Conservation (phyloP, 2,329 filamentous ascomycete genomes). For the Albophoma yamanashiensis region DNA sequence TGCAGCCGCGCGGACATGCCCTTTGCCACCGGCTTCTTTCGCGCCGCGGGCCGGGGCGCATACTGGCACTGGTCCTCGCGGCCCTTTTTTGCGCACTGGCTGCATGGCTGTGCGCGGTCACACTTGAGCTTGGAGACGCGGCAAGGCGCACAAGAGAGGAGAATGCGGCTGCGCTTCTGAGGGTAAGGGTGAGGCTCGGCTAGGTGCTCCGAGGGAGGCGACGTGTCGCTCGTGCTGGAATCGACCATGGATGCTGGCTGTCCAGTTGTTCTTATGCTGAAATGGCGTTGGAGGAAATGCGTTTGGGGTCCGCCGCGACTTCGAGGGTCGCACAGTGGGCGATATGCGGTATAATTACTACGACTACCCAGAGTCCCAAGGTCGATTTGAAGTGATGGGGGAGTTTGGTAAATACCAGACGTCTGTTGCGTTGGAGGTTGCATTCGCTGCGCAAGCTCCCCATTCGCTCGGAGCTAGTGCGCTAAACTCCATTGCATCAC, state of each 20-base stretch:
- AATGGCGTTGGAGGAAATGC: not conserved
- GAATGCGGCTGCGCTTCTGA: slow-evolving; percentile 35
- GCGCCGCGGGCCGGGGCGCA: slow-evolving; percentile 32
- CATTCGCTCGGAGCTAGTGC: not conserved
- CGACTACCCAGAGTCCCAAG: not conserved
- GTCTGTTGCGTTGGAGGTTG: not conserved
- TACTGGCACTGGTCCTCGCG: slow-evolving; percentile 35
- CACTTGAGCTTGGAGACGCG: slow-evolving; percentile 46
- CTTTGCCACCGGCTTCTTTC: slow-evolving; percentile 27
- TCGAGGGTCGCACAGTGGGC: not conserved
- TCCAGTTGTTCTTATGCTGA: not conserved
- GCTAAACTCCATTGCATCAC: not conserved
- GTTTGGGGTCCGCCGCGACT: not conserved
- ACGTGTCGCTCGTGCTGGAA: slow-evolving; percentile 11
- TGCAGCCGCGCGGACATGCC: slow-evolving; percentile 44
- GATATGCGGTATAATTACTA: not conserved
- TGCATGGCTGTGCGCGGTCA: slow-evolving; percentile 40
- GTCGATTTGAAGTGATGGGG: not conserved
- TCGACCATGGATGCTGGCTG: slow-evolving; percentile 2
- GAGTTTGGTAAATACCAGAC: not conserved
- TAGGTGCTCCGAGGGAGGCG: slow-evolving; percentile 7
- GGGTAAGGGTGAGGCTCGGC: slow-evolving; percentile 5
- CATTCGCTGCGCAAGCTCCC: not conserved
- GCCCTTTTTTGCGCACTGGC: slow-evolving; percentile 40
- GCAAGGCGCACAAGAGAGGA: slow-evolving; percentile 42